A percentile compares a stretch with the other conserved stretches of the same genome.
phyloP scores from a whole-genome alignment of 1,139 yeast genomes.

The Saccharomyces hybrid region DNA sequence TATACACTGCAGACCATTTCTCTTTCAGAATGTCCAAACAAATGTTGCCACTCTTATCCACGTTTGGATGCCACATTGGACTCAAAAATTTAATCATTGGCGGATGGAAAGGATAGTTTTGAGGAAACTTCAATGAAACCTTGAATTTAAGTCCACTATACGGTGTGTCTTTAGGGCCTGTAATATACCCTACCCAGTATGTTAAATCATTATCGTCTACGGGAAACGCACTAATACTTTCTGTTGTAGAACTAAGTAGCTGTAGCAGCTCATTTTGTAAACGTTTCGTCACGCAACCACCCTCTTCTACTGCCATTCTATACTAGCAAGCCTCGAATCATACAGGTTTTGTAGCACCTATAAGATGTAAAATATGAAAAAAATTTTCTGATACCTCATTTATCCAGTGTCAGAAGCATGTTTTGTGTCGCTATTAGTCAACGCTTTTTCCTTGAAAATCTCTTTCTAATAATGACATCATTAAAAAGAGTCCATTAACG shows the following conservation, averaged over 20 bases:
- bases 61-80: slow-evolving; percentile 70
- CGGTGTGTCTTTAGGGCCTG: slow-evolving; percentile 56
- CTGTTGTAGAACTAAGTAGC: slow-evolving; percentile 42
- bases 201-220: slow-evolving; percentile 45
- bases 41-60: slow-evolving; percentile 54
- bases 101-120: slow-evolving; percentile 54
- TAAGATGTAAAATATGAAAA: neutral
- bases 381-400: neutral
- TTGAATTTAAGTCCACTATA: slow-evolving; percentile 46
- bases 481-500: neutral
- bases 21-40: slow-evolving; percentile 39
- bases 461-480: neutral
- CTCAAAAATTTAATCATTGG: slow-evolving; percentile 54
- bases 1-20: slow-evolving; percentile 62
- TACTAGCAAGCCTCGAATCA: neutral
- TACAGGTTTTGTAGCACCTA: neutral
- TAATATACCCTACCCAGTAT: slow-evolving; percentile 55
- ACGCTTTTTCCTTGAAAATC: neutral
- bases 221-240: slow-evolving; percentile 49
- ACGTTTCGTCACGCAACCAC: slow-evolving; percentile 29
- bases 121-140: slow-evolving; percentile 48
- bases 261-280: slow-evolving; percentile 46
- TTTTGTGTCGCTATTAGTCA: neutral
- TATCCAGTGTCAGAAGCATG: neutral
- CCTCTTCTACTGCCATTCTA: slow-evolving; percentile 6